phyloP scores from a whole-genome alignment of 208 protist genomes.

The Endotrypanum monterogeii region DNA sequence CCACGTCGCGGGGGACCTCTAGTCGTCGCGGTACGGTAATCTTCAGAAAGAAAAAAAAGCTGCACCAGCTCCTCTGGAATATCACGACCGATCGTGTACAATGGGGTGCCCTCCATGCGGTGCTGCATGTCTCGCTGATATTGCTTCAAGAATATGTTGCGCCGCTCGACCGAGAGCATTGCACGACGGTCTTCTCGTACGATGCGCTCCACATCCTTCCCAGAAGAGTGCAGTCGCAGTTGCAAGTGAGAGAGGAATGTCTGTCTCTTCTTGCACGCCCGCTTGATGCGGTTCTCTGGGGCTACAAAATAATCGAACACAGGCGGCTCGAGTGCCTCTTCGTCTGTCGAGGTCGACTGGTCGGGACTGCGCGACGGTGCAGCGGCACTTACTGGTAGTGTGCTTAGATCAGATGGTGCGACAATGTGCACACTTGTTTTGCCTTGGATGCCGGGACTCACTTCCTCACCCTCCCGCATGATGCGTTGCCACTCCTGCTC shows the following conservation, averaged over 20 bases:
- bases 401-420: constrained; percentile 16
- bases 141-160: constrained; percentile 29
- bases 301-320: constrained; percentile 37
- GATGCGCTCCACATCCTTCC: constrained; percentile 22
- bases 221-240: neutral
- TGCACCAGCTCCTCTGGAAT: constrained; percentile 31
- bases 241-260: constrained; percentile 6
- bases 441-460: constrained; percentile 20
- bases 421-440: constrained; percentile 32
- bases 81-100: constrained; percentile 22
- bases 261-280: neutral
- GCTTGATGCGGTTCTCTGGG: constrained; percentile 19
- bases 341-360: neutral
- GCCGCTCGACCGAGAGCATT: constrained; percentile 23
- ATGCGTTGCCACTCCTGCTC: constrained; percentile 35
- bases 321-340: constrained; percentile 3
- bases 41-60: constrained; percentile 26
- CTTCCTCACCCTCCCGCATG: constrained; percentile 24
- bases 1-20: neutral
- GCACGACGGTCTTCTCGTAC: constrained; percentile 27
- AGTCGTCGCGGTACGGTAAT: neutral
- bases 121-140: constrained; percentile 33
- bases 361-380: neutral
- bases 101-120: constrained; percentile 12
- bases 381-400: constrained; percentile 1